Conservation (phyloP, 73 alveolate genomes). For the Symbiodinium pilosum region DNA sequence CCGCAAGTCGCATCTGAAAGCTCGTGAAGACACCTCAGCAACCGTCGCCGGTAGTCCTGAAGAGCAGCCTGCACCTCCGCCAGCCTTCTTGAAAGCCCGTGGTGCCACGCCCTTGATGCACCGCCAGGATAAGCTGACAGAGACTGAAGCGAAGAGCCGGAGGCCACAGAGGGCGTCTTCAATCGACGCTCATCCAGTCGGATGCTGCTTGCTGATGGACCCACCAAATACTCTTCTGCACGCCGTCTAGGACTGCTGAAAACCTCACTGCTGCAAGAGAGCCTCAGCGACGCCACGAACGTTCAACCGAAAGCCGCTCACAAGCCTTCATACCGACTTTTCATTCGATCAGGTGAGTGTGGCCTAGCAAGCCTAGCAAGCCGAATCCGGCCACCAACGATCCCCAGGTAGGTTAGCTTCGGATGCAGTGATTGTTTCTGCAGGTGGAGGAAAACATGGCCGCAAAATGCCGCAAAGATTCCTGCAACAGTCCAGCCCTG, state of each 20-base stretch:
- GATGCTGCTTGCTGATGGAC: conserved; percentile 22
- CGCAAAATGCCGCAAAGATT: no score
- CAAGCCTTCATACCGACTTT: no score
- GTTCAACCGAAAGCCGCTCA: no score
- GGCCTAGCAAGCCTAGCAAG: no score
- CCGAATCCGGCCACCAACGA: no score
- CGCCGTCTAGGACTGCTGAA: conserved; percentile 64
- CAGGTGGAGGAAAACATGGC: no score
- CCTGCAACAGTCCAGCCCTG: no score
- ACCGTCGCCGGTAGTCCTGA: conserved; percentile 55
- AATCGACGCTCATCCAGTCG: neutral
- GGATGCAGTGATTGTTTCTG: no score
- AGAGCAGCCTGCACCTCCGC: conserved; percentile 81
- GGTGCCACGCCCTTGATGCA: conserved; percentile 69
- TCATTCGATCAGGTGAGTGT: no score
- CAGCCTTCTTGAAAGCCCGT: conserved; percentile 45
- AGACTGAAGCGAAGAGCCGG: neutral
- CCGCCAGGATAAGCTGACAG: neutral
- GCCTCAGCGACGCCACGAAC: no score
- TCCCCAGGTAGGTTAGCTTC: no score
- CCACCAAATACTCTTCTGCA: conserved; percentile 55
- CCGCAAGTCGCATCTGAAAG: conserved; percentile 20
- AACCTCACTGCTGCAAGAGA: neutral
- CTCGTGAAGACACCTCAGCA: conserved; percentile 34
- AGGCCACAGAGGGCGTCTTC: neutral